phyloP scores from a whole-genome alignment of 1,139 yeast genomes.

The Maudiozyma humilis region DNA sequence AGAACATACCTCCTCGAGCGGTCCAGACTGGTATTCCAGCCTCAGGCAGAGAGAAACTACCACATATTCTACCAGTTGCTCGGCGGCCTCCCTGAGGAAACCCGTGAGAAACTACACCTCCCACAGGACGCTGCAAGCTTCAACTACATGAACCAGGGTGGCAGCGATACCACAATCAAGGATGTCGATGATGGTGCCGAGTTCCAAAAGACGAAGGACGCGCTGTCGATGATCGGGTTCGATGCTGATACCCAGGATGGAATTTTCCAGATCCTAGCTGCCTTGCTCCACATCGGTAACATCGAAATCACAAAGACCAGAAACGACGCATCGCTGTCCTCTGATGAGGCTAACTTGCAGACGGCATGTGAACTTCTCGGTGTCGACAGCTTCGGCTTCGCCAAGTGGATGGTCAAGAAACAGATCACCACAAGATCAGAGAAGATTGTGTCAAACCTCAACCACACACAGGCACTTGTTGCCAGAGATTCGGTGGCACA shows the following conservation, averaged over 20 bases:
- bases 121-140: constrained; percentile 54
- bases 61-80: constrained; percentile 90
- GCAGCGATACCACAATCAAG: constrained; percentile 40
- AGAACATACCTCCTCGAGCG: constrained; percentile 89
- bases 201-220: constrained; percentile 63
- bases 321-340: constrained; percentile 70
- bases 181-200: constrained; percentile 81
- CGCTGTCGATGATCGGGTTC: constrained; percentile 75
- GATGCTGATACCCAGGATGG: constrained; percentile 49
- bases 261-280: constrained; percentile 76
- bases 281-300: constrained; percentile 87
- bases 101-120: constrained; percentile 53
- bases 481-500: constrained; percentile 96
- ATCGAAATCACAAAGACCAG: constrained; percentile 81
- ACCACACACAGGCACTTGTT: constrained; percentile 76
- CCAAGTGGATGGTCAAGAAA: constrained; percentile 90
- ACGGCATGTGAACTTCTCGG: constrained; percentile 85
- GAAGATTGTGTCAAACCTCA: constrained; percentile 78
- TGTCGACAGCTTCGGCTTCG: constrained; percentile 61
- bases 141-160: constrained; percentile 86
- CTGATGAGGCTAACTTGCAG: constrained; percentile 73
- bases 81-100: constrained; percentile 61
- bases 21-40: constrained; percentile 91
- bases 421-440: constrained; percentile 91
- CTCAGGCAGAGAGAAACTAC: constrained; percentile 79